Base-by-base conservation (phyloP, 2,329 filamentous ascomycete species). In the Onygena corvina region DNA sequence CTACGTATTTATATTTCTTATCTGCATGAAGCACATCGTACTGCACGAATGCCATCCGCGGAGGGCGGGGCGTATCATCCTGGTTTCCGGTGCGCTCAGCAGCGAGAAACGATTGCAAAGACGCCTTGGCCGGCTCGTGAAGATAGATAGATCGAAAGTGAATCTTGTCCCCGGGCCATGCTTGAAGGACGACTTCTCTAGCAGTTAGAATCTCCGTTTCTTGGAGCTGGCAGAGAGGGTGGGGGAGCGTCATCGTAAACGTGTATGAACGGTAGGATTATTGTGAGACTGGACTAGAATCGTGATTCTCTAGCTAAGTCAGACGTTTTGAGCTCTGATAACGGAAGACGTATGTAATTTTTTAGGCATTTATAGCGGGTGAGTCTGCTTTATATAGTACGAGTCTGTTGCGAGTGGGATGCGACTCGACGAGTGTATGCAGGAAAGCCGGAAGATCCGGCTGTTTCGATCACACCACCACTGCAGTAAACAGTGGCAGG, bases 161-260 rank as follows among this genome's bases (percentile, higher is more conserved):
- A 47, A 71, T 58, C 12, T 68, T 58, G 8, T 56, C 56, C 45
- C 63, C 60, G 30, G 60, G 59, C 47, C 69, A 64, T 3, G 61
- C 55, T 25, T 68, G 65, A 29, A 71, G 64, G 52, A 79, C 67
- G 36, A 76, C 62, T 54, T 73, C 72, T 35, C 70, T 67, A 34
- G 76, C 72, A 16, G 63, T 60, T 49, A 68, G 65, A 16, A 77
- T 77, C 62, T 81, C 77, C 33, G 75, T 68, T 57, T 75, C 62
- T 45, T 68, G 73, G 50, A 81, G 71, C 56, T 70, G 75, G 59
- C 76, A 75, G 64, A 79, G 67, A 12, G 76, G 76, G 55, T 76
- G 74, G 31, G 64, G 66, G 27, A 49, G 35, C 8, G 48, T 20
- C 54, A 54, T 54, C 25, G 21, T 40, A 20, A 33, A 30, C n/a